phyloP scores from a whole-genome alignment of 1,284 basidiomycete species.

The Ceratobasidium sp. region DNA sequence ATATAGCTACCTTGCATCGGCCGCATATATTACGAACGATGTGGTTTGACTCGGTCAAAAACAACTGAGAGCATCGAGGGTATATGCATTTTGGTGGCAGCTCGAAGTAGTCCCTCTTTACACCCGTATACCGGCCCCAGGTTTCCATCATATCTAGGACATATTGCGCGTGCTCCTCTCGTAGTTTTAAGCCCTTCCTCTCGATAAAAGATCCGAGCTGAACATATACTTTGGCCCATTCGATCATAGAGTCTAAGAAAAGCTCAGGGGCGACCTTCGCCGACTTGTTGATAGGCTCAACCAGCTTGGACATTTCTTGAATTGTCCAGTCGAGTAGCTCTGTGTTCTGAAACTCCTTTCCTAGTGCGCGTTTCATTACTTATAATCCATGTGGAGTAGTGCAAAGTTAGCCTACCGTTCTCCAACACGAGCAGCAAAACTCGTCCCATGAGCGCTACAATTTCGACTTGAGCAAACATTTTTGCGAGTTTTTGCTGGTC shows the following conservation, averaged over 20 bases:
- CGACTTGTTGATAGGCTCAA: not conserved
- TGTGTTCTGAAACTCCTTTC: not conserved
- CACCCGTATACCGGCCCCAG: not conserved
- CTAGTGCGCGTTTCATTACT: not conserved
- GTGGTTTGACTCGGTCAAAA: too few relatives aligned
- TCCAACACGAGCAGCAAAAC: not conserved
- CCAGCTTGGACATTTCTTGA: not conserved
- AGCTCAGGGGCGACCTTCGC: not conserved
- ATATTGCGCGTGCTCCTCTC: not conserved
- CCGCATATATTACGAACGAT: not conserved
- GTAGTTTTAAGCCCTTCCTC: not conserved
- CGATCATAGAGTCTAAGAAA: not conserved
- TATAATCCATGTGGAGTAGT: not conserved
- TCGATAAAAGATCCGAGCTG: not conserved
- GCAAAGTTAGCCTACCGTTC: not conserved
- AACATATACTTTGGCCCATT: not conserved
- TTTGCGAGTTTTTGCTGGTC: not conserved
- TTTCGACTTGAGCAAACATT: not conserved
- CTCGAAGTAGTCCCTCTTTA: not conserved
- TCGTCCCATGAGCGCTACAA: not conserved
- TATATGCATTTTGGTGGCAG: not conserved
- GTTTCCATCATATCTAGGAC: not conserved
- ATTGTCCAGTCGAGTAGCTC: not conserved
- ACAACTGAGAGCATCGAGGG: conserved; percentile 20
- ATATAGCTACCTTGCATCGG: not conserved